These are phyloP conservation scores for Sophora flavescens DNA, from an alignment of 306 rosid genomes.

Conservation along the genomic window DNA sequence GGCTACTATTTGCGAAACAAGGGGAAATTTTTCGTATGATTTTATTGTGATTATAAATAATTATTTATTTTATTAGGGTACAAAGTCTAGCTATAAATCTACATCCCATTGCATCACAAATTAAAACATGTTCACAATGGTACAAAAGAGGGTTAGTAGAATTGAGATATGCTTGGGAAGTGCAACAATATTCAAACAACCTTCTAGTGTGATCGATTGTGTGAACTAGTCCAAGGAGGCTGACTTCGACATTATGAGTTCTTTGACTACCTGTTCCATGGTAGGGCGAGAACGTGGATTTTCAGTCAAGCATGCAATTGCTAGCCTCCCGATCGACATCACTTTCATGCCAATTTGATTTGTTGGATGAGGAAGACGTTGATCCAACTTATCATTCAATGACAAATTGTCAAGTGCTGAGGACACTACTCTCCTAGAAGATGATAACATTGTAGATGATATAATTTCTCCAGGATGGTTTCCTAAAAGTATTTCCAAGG, in stretches of 20 bases:
- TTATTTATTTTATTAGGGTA: too few relatives aligned
- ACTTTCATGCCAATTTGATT: neutral
- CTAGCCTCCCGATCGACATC: neutral
- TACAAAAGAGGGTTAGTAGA: too few relatives aligned
- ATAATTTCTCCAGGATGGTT: conserved; percentile 14
- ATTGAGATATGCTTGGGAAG: neutral
- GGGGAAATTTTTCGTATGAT: too few relatives aligned
- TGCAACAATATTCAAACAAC: neutral
- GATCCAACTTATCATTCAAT: conserved; percentile 22
- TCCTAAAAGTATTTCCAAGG: conserved; percentile 40
- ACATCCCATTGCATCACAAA: too few relatives aligned
- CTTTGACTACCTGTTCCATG: conserved; percentile 29
- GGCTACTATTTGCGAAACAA: too few relatives aligned
- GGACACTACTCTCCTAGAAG: neutral
- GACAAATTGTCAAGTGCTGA: neutral
- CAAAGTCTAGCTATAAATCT: too few relatives aligned
- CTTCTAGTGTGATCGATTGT: neutral
- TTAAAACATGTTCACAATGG: too few relatives aligned
- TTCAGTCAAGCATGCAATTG: conserved; percentile 19
- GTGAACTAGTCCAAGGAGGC: neutral
- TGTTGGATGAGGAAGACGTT: neutral
- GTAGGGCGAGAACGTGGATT: conserved; percentile 23
- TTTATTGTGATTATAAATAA: too few relatives aligned
- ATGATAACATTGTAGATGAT: neutral
- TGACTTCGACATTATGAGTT: neutral